Base-by-base conservation (phyloP, 495 filamentous ascomycete species). In the Penicillium taxi region DNA sequence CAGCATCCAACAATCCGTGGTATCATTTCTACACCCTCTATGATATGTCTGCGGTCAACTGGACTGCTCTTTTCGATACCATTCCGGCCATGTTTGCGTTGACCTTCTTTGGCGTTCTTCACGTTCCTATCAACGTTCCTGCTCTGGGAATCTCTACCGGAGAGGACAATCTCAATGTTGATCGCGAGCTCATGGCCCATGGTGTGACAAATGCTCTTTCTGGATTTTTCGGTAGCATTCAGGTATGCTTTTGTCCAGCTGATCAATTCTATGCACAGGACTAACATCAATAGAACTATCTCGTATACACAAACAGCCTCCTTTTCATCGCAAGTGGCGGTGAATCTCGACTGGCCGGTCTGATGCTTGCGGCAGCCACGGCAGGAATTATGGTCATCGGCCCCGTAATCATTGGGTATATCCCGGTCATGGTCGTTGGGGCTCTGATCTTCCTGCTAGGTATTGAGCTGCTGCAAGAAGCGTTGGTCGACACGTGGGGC, bases 81-180 rank as follows among this genome's bases (percentile, higher is more conserved):
- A 71, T 94, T 14, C 91, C 93, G 1, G 87, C 93, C 8, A 96
- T 96, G 89, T 82, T 96, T 56, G 91, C 93, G 2, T 63, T 98
- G 38, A 95, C 93, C 0, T 96, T 98, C 68, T 98, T 98, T 54
- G 90, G 90, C 26, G 78, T 98, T 28, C 75, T 98, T 9, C 93
- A 98, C 55, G 91, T 96, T 6, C 93, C 91, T 1, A 98, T 98
- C 61, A 96, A 98, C 56, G 86, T 96, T 12, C 91, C 91, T 5
- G 88, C 91, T 2, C 58, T 98, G 12, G 91, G 83, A 1, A 81
- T 94, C 26, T 86, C 84, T 5, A 84, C 81, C 4, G 84, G 86
- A 32, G 87, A 94, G 55, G 91, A 98, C 52, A 81, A 96, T 52
- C 67, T 94, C 15, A 77, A 91, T 55, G 77, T 96, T 24, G 82